These are phyloP conservation scores for carrot (Daucus carota) DNA, from an alignment of 129 eudicot genomes.

Conservation along the genomic window DH1_v3.0 NC_030386.2:26556501-26557000, in stretches of 20 bases:
- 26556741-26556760: neutral
- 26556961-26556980: neutral
- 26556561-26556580: conserved; percentile 10
- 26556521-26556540: neutral
- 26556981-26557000: neutral
- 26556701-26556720: neutral
- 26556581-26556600: conserved; percentile 41
- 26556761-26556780: neutral
- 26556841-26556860: neutral
- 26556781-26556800: neutral
- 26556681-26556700: neutral
- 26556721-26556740: too few species aligned
- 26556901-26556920: neutral
- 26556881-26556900: neutral
- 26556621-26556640: too few species aligned
- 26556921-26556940: neutral
- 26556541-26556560: neutral
- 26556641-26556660: conserved; percentile 26
- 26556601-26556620: conserved; percentile 24
- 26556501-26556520: neutral
- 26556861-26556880: neutral
- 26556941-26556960: neutral
- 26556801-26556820: neutral
- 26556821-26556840: neutral
- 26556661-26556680: conserved; percentile 13